Base-by-base conservation (phyloP, 768 basidiomycete genomes). In the Lentinula aciculospora region DNA sequence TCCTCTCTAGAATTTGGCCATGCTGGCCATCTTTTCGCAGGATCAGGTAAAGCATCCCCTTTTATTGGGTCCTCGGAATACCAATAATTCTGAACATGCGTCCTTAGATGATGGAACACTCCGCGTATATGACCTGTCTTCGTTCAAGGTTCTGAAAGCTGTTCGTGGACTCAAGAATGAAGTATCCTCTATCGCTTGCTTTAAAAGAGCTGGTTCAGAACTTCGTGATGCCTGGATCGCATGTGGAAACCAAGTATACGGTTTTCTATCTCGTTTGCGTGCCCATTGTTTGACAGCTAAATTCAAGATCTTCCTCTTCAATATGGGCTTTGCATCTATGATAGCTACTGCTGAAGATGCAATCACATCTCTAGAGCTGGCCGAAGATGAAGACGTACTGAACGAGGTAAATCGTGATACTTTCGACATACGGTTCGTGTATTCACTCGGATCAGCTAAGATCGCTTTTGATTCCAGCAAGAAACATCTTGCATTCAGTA, bases 41-140 rank as follows among this genome's bases (percentile, higher is more conserved):
- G 88, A 23, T 85, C 85, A 69, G 83, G 88, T 86, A 65, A 28
- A 10, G 27, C n/a, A 8, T 31, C 21, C n/a, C 46, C 17, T 25
- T 4, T 27, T 13, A n/a, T n/a, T n/a, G n/a, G n/a, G n/a, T n/a
- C n/a, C n/a, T 13, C 53, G 21, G 19, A 34, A 9, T 9, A 10
- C 44, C 9, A 13, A 2, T 21, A 21, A 44, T 9, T 9, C 19
- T 44, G 5, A 21, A n/a, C 9, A 44, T 44, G 9, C 21, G 42
- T 19, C 19, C n/a, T 1, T 21, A 86, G 88, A 81, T 60, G 88
- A 92, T 66, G 89, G 89, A 4, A 79, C 81, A 40, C 69, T 91
- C 45, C 81, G 89, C 23, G 71, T 87, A 17, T 92, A 90, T 62
- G 73, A 79, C 62, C 69, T 83, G 4, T 80, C 83, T 2, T 76